Evolutionary conservation across 768 basidiomycete genomes (phyloP), one percentile per base, ranked within the genome.

Genomic region (Pulveroboletus sp.): DNA sequence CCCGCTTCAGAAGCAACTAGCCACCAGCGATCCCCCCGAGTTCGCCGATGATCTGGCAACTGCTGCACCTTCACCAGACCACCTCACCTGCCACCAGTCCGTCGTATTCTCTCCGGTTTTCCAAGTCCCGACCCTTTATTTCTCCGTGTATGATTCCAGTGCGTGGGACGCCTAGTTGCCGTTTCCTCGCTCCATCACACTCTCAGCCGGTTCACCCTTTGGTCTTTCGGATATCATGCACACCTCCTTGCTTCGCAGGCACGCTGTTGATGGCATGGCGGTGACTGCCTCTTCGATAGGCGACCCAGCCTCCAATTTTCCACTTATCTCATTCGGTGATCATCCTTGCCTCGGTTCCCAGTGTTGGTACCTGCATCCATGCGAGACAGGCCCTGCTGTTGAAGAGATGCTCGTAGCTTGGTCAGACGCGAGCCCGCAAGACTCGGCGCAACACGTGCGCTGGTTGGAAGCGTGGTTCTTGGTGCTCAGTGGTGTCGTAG

Each of bases 321-420:
- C 93, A 9, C 66, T 93, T 18, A 69, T 95, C 9, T 89, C 91
- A 11, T 89, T 91, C 58, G 88, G 88, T 8, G 93, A 95, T 50
- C 93, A 94, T 59, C 93, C 91, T 0, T 81, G 76, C 6, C 73
- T 87, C 28, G 84, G 82, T 18, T 80, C 72, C 3, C 83, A 84
- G 8, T 83, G 81, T 48, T 95, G 90, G 90, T 90, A 84, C 60
- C 71, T 95, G 35, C 93, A 95, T 64, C 93, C 93, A 9, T 95
- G 93, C 64, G 83, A 89, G 64, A 87, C 84, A 4, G 75, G 76
- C 9, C 67, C 66, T 31, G 79, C 82, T 1, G 79, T 95, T 1
- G 70, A 71, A 21, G 92, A 94, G 67, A 69, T 95, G 18, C 63
- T 92, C 68, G 57, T 60, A 18, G 86, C 82, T 53, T 39, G 50